Percentiles rank a stretch among this genome's conserved stretches.
Conservation (phyloP, 495 filamentous ascomycete genomes). For the Tuber umbilicatum region DNA sequence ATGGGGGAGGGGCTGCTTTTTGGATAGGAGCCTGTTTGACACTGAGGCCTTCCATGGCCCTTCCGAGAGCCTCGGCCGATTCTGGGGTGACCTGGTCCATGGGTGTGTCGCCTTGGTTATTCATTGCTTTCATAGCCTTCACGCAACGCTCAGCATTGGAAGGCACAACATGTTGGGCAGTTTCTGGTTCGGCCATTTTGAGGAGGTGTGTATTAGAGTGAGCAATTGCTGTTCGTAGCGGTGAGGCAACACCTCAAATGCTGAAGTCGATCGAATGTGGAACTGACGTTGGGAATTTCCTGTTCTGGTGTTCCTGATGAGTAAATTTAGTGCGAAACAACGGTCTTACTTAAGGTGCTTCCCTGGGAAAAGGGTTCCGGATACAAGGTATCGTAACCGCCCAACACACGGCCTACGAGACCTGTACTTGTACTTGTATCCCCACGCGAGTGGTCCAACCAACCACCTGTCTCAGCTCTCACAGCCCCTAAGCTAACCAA, state of each 20-base stretch:
- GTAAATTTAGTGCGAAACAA: neutral
- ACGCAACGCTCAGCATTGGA: conserved; percentile 73
- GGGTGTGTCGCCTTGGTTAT: conserved; percentile 67
- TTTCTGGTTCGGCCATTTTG: conserved; percentile 57
- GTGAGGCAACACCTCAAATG: neutral
- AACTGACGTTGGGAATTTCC: conserved; percentile 17
- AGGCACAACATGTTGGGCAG: conserved; percentile 56
- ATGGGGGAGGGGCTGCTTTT: conserved; percentile 40
- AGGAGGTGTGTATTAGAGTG: conserved; percentile 52
- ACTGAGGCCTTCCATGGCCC: conserved; percentile 61
- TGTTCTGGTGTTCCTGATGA: conserved; percentile 2
- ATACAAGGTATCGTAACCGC: too few species aligned
- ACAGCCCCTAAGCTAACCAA: neutral
- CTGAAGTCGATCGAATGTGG: neutral
- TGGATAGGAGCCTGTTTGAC: conserved; percentile 33
- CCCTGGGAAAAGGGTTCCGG: neutral
- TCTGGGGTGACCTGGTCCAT: conserved; percentile 51
- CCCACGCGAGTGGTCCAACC: neutral
- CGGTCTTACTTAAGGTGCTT: neutral
- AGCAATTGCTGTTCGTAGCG: conserved; percentile 46
- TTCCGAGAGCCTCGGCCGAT: conserved; percentile 74
- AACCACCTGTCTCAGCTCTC: neutral
- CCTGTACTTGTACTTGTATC: too few species aligned
- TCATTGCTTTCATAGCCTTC: conserved; percentile 81
- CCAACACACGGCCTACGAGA: too few species aligned